Evolutionary conservation across 148 eudicot genomes (phyloP).

Genomic region (Amaranthus hypochondriacus): DNA sequence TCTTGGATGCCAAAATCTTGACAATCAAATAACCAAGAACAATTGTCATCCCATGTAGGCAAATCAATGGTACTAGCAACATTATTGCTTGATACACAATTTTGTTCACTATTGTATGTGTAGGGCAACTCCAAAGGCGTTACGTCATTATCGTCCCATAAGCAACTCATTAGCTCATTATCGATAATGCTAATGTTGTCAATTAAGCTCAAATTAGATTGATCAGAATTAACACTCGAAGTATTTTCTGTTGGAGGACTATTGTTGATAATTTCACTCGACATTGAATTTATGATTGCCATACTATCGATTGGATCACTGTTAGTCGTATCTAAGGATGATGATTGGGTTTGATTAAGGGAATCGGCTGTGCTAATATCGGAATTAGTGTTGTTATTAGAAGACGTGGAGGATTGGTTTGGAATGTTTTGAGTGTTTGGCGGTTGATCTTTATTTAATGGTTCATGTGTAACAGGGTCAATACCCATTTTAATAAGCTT

Average conservation of each 20-base stretch:
- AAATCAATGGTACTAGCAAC: not conserved
- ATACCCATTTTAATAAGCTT: constrained; percentile 91
- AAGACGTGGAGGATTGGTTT: constrained; percentile 33
- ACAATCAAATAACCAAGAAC: constrained; percentile 57
- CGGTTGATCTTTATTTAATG: constrained; percentile 38
- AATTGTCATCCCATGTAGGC: constrained; percentile 34
- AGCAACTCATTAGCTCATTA: constrained; percentile 46
- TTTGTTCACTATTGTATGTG: constrained; percentile 16
- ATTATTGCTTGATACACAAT: constrained; percentile 12
- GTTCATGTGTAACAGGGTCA: constrained; percentile 83
- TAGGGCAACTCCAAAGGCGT: constrained; percentile 42
- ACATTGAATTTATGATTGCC: not conserved
- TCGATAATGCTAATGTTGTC: constrained; percentile 32
- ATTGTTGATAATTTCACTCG: constrained; percentile 7
- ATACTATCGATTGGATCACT: constrained; percentile 8
- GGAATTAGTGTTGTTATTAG: constrained; percentile 26
- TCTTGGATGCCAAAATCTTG: constrained; percentile 75
- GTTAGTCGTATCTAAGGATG: constrained; percentile 21
- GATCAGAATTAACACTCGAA: constrained; percentile 16
- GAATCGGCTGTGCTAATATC: constrained; percentile 31
- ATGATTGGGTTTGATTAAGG: constrained; percentile 20
- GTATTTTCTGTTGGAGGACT: constrained; percentile 40
- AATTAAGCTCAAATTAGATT: constrained; percentile 21
- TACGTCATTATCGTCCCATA: constrained; percentile 42
- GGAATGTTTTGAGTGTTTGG: constrained; percentile 8